Base-by-base conservation (phyloP, 257 asterid genomes). In the Pogostemon cablin region DNA sequence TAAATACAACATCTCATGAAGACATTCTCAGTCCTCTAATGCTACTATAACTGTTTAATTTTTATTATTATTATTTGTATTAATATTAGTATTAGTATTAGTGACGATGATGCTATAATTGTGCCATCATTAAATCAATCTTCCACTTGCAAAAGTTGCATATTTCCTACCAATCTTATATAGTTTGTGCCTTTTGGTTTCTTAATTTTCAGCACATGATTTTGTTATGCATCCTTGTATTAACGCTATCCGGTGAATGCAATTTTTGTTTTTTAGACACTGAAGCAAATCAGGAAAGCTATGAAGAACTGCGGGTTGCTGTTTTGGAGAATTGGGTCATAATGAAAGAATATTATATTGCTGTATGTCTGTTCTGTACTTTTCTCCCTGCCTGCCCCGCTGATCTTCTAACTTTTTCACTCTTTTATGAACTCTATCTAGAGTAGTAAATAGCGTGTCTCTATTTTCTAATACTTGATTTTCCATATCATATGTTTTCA, bases 261-360 rank as follows among this genome's bases (percentile, higher is more conserved):
- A n/a, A 61, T 65, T 75, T 47, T 65, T 69, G 47, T 59, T 75
- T 65, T 10, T 71, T 77, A 82, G 95, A 70, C 73, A 71, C 72
- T 50, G 95, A 85, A 73, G 81, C 74, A 68, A 72, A 73, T 47
- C 77, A 87, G 68, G 78, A 64, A 49, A 68, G 76, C 67, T 93
- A 87, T 67, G 95, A 93, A 43, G 84, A 75, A 56, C 71, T 86
- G 72, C 83, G 92, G 42, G 75, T 69, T 72, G 86, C 96, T 77
- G 88, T 79, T 70, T 55, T 2, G 76, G 88, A 93, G 75, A 81
- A 86, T 43, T 82, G 92, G 92, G 50, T 4, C 20, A 76, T 69
- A 1, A 90, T 90, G 98, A 87, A 76, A 83, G 90, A 80, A 56
- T 90, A 88, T 79, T 88, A 84, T 62, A 83, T 76, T 68, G 88